Evolutionary conservation across 2,329 filamentous ascomycete species (phyloP), one percentile per base, ranked within the genome.

Genomic region (Pseudogymnoascus sp.): DNA sequence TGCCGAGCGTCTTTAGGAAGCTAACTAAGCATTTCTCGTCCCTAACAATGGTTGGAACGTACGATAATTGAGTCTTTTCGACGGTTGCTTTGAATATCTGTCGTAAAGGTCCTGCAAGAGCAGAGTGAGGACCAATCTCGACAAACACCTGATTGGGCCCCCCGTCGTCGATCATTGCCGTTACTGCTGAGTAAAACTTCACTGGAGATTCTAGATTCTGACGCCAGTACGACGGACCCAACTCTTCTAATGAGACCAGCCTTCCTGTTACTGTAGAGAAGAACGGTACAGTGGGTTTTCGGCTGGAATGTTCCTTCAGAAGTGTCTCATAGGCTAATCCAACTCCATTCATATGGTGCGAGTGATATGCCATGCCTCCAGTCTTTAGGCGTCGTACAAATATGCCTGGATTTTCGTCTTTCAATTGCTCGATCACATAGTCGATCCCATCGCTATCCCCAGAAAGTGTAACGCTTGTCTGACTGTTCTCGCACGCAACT

Each of bases 191-290:
- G 65, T 61, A 64, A 62, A 78, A 81, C 3, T 73, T 69, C 13
- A 81, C 79, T 1, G 73, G 73, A 0, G 73, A 75, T 1, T 75
- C 70, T 65, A 81, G 66, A 60, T 81, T 81, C 4, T 69, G 64
- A 2, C 70, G 69, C 79, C 79, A 82, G 65, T 82, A 82, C 3
- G 35, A 27, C 9, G 61, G 33, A n/a, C 60, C 61, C 1, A 68
- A 40, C 3, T 61, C 58, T 55, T 29, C 25, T 8, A 21, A 2
- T 8, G 25, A 29, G n/a, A 10, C 9, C 7, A 13, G 15, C 8
- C 71, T 71, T 9, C 48, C 48, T 29, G 25, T 55, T n/a, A 55
- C 48, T 29, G 27, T 55, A 18, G 48, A 55, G 25, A 55, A 55
- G 27, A 55, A 29, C 9, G 48, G 52, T 61, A 27, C 62, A 40